phyloP scores from a whole-genome alignment of 805 yeast genomes.

The Candida argentea region DNA sequence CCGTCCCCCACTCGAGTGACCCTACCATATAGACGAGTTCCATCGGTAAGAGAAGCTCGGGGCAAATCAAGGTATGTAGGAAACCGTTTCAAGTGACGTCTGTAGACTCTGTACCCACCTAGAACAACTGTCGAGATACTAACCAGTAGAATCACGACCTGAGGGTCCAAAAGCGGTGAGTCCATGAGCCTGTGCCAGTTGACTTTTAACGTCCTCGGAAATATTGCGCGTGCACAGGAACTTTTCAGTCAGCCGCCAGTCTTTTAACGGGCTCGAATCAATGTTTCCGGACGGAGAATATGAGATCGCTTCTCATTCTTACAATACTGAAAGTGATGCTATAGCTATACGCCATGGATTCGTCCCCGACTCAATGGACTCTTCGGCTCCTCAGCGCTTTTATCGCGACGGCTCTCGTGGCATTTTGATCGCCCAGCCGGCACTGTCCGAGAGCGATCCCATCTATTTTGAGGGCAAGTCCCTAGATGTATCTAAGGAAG shows the following conservation, averaged over 20 bases:
- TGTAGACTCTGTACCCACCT: constrained; percentile 20
- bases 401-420: too few species aligned
- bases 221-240: too few species aligned
- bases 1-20: constrained; percentile 94
- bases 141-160: constrained; percentile 27
- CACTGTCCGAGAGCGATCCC: constrained; percentile 9
- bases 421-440: too few species aligned
- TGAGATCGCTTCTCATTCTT: constrained; percentile 19
- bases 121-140: constrained; percentile 21
- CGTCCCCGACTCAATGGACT: constrained; percentile 32
- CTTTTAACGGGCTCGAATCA: too few species aligned
- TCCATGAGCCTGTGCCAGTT: too few species aligned
- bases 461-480: constrained; percentile 30
- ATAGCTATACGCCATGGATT: constrained; percentile 29
- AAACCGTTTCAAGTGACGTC: constrained; percentile 23
- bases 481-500: too few species aligned
- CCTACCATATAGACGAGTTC: constrained; percentile 39
- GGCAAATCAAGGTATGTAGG: constrained; percentile 28
- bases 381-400: constrained; percentile 19
- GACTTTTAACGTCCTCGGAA: too few species aligned
- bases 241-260: too few species aligned
- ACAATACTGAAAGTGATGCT: constrained; percentile 4
- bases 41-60: constrained; percentile 22
- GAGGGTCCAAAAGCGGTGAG: constrained; percentile 22
- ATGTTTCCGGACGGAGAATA: constrained; percentile 35